Percentiles rank a stretch among this genome's conserved stretches.
Conservation (phyloP, 768 basidiomycete genomes). For the Gloeopeniophorella convolvens region DNA sequence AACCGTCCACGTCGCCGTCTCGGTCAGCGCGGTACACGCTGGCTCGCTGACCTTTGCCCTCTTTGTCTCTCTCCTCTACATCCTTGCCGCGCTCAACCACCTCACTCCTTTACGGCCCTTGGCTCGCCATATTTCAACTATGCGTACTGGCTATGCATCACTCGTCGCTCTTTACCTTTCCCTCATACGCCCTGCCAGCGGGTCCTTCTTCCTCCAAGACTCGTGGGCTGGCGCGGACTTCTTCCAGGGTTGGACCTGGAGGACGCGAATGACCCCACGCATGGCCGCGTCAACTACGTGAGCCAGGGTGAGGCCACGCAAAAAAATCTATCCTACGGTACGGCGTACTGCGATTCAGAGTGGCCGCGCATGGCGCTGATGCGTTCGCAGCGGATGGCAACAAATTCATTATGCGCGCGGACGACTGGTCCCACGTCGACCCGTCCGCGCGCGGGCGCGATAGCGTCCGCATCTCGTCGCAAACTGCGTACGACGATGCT, state of each 20-base stretch:
- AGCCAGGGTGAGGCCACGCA: constrained; percentile 35
- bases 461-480: constrained; percentile 48
- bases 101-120: constrained; percentile 20
- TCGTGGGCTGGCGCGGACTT: constrained; percentile 36
- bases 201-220: constrained; percentile 12
- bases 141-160: constrained; percentile 29
- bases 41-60: constrained; percentile 17
- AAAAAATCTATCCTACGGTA: constrained; percentile 43
- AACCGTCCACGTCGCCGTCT: not conserved
- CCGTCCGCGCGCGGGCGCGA: constrained; percentile 33
- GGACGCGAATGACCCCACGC: constrained; percentile 51
- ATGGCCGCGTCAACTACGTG: constrained; percentile 59
- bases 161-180: constrained; percentile 8
- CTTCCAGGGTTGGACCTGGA: constrained; percentile 42
- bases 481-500: constrained; percentile 38
- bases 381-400: constrained; percentile 29
- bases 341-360: constrained; percentile 7
- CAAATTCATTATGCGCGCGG: constrained; percentile 55
- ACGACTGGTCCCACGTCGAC: constrained; percentile 33
- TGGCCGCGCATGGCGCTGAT: not conserved
- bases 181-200: constrained; percentile 4
- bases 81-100: constrained; percentile 19
- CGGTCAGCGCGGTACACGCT: constrained; percentile 2
- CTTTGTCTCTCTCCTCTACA: constrained; percentile 25
- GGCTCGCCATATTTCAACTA: constrained; percentile 22